Evolutionary conservation across 306 rosid species (phyloP), one percentile per base, ranked within the genome.

Genomic region (Vigna unguiculata): DNA sequence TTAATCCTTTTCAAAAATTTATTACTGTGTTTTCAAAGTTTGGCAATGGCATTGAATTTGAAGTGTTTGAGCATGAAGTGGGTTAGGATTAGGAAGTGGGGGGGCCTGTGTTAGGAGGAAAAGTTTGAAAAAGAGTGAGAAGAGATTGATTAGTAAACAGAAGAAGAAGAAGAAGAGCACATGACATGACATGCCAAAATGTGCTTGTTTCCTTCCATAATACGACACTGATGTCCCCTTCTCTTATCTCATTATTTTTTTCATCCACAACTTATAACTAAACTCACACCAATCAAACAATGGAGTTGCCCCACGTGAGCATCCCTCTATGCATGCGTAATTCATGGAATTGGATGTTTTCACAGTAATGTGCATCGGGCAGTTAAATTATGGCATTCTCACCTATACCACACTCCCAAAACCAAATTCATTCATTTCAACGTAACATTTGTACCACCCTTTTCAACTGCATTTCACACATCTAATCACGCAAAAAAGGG

Each of bases 281-380:
- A 21, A 5, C 4, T 19, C 51, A 8, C 10, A 13, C 36, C 49
- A 53, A 74, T 74, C 24, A 34, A 49, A 47, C 1, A 74, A 60
- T 59, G 12, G 45, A 16, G 32, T 74, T 7, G 17, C 16, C 46
- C 81, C 81, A 77, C 49, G 69, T 45, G 76, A 78, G 22, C 5
- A 25, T 63, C 48, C 48, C 65, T 68, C 60, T 17, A 43, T 77
- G 75, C 75, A 54, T 67, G 81, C 81, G 81, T 16, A 77, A 67
- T 41, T 53, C 75, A 25, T 54, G 81, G 67, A 41, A 4, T 34
- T 34, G 45, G 71, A 47, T 75, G 38, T 64, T 64, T 62, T 34
- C 63, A 64, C 41, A 48, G 24, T 62, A 62, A 49, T 14, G 43
- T 14, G 43, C 81, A 68, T 78, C 24, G 69, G 69, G 69, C 75